Percentiles rank a stretch among this genome's conserved stretches.
Conservation (phyloP, 768 basidiomycete genomes). For the Termitomyces eurrhizus region DNA sequence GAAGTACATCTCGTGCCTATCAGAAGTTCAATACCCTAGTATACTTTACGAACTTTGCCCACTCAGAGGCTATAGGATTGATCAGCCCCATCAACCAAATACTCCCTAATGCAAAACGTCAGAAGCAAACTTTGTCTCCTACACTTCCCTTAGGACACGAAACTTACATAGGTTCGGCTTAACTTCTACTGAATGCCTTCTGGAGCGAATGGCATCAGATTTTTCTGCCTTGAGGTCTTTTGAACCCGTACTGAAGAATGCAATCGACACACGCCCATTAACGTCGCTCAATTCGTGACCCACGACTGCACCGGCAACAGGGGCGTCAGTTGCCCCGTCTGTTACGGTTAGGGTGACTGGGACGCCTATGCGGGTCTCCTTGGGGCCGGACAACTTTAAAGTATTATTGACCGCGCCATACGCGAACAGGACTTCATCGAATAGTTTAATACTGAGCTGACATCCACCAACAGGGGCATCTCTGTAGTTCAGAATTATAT, state of each 20-base stretch:
- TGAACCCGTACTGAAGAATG: conserved; percentile 21
- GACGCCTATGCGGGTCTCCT: conserved; percentile 14
- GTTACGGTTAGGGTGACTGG: conserved; percentile 31
- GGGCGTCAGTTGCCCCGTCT: conserved; percentile 29
- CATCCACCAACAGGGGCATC: conserved; percentile 6
- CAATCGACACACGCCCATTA: conserved; percentile 25
- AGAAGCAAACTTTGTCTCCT: background rate
- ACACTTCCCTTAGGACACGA: background rate
- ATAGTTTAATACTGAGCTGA: background rate
- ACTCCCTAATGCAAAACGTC: background rate
- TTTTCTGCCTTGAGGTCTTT: conserved; percentile 29
- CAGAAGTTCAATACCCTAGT: background rate
- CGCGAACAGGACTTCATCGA: conserved; percentile 7
- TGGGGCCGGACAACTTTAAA: conserved; percentile 2
- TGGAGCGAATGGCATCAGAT: conserved; percentile 30
- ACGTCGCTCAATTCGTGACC: conserved; percentile 19
- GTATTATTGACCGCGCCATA: background rate
- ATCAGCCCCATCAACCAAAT: background rate
- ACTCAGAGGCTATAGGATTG: background rate
- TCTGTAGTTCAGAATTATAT: conserved; percentile 1
- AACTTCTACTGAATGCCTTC: conserved; percentile 6
- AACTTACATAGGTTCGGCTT: background rate
- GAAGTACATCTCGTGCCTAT: background rate
- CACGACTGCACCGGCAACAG: conserved; percentile 32
- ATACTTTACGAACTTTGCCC: background rate